Evolutionary conservation across 1,284 basidiomycete genomes (phyloP).

Genomic region (Austroboletus rostrupii): DNA sequence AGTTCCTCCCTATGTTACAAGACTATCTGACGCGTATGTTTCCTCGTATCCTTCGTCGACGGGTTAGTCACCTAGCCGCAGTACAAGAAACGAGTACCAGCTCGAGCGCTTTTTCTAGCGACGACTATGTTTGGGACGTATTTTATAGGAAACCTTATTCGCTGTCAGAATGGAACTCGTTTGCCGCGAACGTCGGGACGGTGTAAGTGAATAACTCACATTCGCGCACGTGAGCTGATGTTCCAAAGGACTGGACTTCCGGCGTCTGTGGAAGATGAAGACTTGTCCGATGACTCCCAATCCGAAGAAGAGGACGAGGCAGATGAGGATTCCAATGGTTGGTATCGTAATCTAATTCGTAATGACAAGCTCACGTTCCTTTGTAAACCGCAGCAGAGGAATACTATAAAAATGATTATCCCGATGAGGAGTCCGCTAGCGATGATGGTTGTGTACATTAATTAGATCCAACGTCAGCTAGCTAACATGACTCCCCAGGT

Average conservation of each 20-base stretch:
- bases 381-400: constrained; percentile 56
- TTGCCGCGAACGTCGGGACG: constrained; percentile 56
- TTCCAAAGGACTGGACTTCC: constrained; percentile 59
- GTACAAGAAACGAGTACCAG: constrained; percentile 22
- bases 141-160: constrained; percentile 66
- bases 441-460: constrained; percentile 39
- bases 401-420: constrained; percentile 79
- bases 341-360: constrained; percentile 9
- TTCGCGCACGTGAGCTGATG: constrained; percentile 5
- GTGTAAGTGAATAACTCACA: constrained; percentile 41
- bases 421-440: constrained; percentile 60
- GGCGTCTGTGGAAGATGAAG: constrained; percentile 45
- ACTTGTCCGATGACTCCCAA: constrained; percentile 46
- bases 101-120: constrained; percentile 7
- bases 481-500: constrained; percentile 16
- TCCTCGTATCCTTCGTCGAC: not conserved
- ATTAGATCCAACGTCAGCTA: not conserved
- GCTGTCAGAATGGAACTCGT: constrained; percentile 53
- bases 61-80: constrained; percentile 8
- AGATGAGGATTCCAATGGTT: constrained; percentile 79
- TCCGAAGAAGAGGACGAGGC: constrained; percentile 69
- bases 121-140: constrained; percentile 77
- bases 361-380: not conserved
- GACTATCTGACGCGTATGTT: constrained; percentile 63
- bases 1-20: constrained; percentile 65